phyloP scores from a whole-genome alignment of 495 filamentous ascomycete genomes.

The Penicillium daleae region DNA sequence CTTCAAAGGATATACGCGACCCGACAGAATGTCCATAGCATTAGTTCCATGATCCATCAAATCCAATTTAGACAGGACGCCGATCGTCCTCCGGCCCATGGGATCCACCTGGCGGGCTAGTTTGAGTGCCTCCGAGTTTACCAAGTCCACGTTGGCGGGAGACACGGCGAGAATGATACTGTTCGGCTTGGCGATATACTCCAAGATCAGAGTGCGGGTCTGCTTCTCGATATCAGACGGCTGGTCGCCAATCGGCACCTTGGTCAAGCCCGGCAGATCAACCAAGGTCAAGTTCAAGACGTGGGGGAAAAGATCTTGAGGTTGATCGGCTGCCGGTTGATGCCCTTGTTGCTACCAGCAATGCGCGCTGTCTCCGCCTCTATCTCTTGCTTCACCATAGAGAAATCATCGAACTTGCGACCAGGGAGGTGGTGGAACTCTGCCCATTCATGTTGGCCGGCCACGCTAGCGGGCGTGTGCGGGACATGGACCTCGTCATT shows the following conservation, averaged over 20 bases:
- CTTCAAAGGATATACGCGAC: conserved; percentile 95
- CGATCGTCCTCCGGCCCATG: conserved; percentile 91
- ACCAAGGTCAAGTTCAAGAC: conserved; percentile 96
- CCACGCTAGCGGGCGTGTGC: conserved; percentile 70
- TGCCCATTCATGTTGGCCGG: conserved; percentile 83
- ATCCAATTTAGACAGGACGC: conserved; percentile 96
- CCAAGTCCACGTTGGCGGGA: conserved; percentile 95
- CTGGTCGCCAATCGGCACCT: conserved; percentile 98
- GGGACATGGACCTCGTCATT: conserved; percentile 65
- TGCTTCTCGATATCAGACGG: conserved; percentile 99
- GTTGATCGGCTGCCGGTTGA: conserved; percentile 96
- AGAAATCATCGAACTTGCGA: conserved; percentile 89
- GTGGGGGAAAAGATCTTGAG: conserved; percentile 98
- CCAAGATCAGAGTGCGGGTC: conserved; percentile 92
- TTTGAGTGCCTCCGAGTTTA: conserved; percentile 98
- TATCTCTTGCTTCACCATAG: conserved; percentile 92
- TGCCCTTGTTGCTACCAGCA: conserved; percentile 97
- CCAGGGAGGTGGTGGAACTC: conserved; percentile 95
- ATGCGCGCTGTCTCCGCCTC: conserved; percentile 95
- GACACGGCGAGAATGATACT: conserved; percentile 97
- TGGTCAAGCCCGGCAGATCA: conserved; percentile 93
- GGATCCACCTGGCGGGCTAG: conserved; percentile 96
- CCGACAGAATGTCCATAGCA: conserved; percentile 93
- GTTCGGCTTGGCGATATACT: conserved; percentile 99
- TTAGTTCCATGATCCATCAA: conserved; percentile 99